Base-by-base conservation (phyloP, 495 filamentous ascomycete species). In the Halenospora varia region DNA sequence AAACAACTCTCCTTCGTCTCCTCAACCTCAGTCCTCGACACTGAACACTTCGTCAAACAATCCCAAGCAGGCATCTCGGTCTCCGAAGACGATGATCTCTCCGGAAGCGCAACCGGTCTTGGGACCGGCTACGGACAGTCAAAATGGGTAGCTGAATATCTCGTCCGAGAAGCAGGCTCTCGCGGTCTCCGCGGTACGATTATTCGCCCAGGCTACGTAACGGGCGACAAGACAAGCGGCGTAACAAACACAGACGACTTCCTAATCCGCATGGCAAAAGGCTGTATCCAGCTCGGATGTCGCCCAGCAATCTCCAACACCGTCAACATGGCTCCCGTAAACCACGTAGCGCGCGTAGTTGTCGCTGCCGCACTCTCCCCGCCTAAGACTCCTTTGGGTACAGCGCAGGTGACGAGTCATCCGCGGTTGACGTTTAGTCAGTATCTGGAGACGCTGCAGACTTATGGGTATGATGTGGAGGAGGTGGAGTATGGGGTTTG, bases 181-280 rank as follows among this genome's bases (percentile, higher is more conserved):
- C 74, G 90, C 55, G 94, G 94, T 25, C 77, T 98, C 10, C 74
- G 71, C 13, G 91, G 90, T 22, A 81, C 81, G 1, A 82, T 97
- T 41, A 73, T 98, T 41, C 82, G 94, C 2, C 89, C 94, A 11
- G 93, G 93, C 29, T 98, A 97, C 67, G 78, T 97, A 2, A 77
- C 87, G 6, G 94, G 92, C 22, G 87, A 92, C 62, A 82, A 84
- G 3, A 69, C 73, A 46, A 85, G 82, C 13, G 92, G 91, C 17
- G 82, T 86, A 19, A 86, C 83, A 59, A 92, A 87, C 70, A 90
- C 88, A 9, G 93, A 97, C 66, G 93, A 97, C 72, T 97, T 97
- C 77, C 75, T 97, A 20, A 81, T 96, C 52, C 88, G 94, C 48
- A 82, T 97, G 79, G 68, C 88, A 35, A 96, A 96, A 72, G 93